Base-by-base conservation (phyloP, 2,329 filamentous ascomycete species). In the Apiospora sp. region DNA sequence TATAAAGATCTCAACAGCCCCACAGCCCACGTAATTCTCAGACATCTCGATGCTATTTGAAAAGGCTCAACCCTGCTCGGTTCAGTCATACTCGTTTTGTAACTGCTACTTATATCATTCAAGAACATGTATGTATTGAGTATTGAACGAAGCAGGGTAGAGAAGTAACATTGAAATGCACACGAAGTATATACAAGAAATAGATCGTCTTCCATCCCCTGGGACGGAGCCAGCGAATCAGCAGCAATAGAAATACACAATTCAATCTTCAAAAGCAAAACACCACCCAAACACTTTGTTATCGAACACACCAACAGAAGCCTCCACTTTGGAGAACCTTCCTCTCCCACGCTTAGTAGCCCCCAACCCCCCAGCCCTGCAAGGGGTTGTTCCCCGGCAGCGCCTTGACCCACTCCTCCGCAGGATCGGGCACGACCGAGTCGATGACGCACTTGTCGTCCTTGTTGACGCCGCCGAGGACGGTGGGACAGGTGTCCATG, bases 401-500 rank as follows among this genome's bases (percentile, higher is more conserved):
- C 22, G 80, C 79, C 22, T 79, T 77, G 74, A 92, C 75, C 41
- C 74, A 61, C 30, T 76, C 30, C 12, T 81, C 79, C 8, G 41
- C 16, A 1, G 69, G 69, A 49, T 67, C 46, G 16, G 69, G 69
- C 24, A 86, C 86, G 41, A 82, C 75, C 34, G 68, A 70, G 41
- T 86, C 84, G 46, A 89, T 87, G 72, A 83, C 86, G 84, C 90
- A 92, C 72, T 84, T 82, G 73, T 54, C 48, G 8, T 81, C 75
- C 64, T 84, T 81, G 81, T 89, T 90, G 68, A 88, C 75, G 54
- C 88, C 87, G 71, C 86, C 85, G 71, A 84, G 84, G 73, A 92
- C 85, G 58, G 87, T 86, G 4, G 87, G 86, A 83, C 92, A 94
- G 74, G 87, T 84, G 74, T 92, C 88, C 84, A 94, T 91, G 69